Evolutionary conservation across 2,329 filamentous ascomycete genomes (phyloP).

Genomic region (Arthrobotrys sphaeroides): DNA sequence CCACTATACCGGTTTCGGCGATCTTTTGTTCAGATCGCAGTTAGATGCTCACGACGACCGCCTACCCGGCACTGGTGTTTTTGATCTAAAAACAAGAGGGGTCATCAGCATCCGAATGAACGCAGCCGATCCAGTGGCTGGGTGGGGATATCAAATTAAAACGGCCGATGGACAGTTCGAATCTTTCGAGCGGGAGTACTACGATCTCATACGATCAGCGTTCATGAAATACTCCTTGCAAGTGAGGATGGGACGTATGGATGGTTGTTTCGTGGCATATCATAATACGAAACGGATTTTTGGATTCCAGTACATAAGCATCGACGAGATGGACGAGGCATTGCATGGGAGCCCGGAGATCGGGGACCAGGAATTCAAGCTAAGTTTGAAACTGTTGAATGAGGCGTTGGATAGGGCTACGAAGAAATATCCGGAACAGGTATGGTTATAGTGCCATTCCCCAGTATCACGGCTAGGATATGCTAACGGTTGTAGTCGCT

Average conservation of each 20-base stretch:
- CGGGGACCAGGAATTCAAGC: constrained; percentile 85
- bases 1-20: constrained; percentile 85
- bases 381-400: constrained; percentile 82
- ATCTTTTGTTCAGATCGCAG: constrained; percentile 94
- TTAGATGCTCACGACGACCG: constrained; percentile 88
- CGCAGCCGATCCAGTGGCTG: constrained; percentile 74
- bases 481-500: constrained; percentile 66
- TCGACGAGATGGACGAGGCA: constrained; percentile 86
- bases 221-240: constrained; percentile 97
- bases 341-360: constrained; percentile 75
- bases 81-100: constrained; percentile 93
- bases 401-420: constrained; percentile 80
- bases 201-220: constrained; percentile 92
- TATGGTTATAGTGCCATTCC: constrained; percentile 56
- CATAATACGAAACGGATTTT: constrained; percentile 97
- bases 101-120: constrained; percentile 94
- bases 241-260: constrained; percentile 96
- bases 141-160: constrained; percentile 86
- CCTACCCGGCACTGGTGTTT: constrained; percentile 89
- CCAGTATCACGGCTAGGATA: neutral
- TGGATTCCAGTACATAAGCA: constrained; percentile 91
- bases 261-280: constrained; percentile 95
- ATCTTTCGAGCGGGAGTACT: constrained; percentile 95
- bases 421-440: constrained; percentile 74
- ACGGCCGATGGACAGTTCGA: constrained; percentile 79